phyloP scores from a whole-genome alignment of 2,329 filamentous ascomycete species.

The Akanthomyces uredinophilus region DNA sequence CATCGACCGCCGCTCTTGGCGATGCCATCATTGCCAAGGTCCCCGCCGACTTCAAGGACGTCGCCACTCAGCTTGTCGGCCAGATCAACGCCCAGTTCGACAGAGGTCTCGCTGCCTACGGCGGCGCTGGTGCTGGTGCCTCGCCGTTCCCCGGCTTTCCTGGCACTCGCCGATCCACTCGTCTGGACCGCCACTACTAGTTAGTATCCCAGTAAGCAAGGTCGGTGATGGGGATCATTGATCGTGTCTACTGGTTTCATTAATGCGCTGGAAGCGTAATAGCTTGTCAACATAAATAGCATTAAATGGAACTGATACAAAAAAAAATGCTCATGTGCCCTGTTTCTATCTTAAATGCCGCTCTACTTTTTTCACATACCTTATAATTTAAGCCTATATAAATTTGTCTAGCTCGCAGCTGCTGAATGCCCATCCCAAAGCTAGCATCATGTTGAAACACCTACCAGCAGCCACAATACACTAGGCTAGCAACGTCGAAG shows the following conservation, averaged over 20 bases:
- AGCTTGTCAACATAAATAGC: not conserved
- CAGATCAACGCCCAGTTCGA: conserved; percentile 12
- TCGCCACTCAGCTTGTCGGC: conserved; percentile 4
- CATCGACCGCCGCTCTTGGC: not conserved
- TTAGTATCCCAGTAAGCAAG: no score
- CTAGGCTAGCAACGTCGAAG: no score
- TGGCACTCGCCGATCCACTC: not conserved
- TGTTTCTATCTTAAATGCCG: no score
- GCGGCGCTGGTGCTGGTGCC: not conserved
- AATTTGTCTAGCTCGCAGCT: no score
- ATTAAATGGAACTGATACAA: no score
- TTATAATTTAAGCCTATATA: no score
- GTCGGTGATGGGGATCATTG: not conserved
- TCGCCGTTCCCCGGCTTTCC: not conserved
- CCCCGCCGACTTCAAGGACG: conserved; percentile 9
- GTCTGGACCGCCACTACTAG: not conserved
- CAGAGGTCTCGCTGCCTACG: conserved; percentile 6
- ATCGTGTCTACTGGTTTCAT: not conserved
- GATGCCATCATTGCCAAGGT: conserved; percentile 10
- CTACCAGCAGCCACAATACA: no score
- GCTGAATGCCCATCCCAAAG: no score
- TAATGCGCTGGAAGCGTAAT: not conserved
- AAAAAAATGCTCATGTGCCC: no score
- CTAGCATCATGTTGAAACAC: no score
- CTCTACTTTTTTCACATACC: no score